A percentile compares a stretch with the other conserved stretches of the same genome.
Evolutionary conservation across 306 rosid species (phyloP).

Genomic region (Benincasa hispida): DNA sequence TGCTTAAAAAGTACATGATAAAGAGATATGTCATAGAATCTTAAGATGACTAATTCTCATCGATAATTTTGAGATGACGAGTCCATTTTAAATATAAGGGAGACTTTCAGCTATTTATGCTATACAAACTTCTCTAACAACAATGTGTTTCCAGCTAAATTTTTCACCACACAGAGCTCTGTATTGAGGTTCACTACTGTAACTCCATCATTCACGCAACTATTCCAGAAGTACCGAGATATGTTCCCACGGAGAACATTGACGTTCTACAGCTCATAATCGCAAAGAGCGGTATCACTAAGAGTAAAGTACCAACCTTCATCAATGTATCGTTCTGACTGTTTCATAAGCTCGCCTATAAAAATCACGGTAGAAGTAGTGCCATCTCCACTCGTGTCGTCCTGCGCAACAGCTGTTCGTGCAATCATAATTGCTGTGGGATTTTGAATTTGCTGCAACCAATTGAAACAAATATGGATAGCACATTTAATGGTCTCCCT

Average conservation of each 20-base stretch:
- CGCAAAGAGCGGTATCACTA: background rate
- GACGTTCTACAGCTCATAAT: background rate
- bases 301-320: conserved; percentile 45
- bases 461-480: background rate
- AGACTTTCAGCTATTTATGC: background rate
- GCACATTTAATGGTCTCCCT: background rate
- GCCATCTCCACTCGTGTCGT: conserved; percentile 91
- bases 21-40: background rate
- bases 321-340: conserved; percentile 76
- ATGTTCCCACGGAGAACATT: background rate
- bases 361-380: conserved; percentile 90
- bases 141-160: background rate
- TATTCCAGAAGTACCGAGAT: background rate
- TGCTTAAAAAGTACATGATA: background rate
- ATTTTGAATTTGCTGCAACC: conserved; percentile 85
- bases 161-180: background rate
- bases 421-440: conserved; percentile 99
- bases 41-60: background rate
- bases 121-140: background rate
- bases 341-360: conserved; percentile 97
- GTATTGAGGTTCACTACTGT: background rate
- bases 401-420: conserved; percentile 94
- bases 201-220: background rate
- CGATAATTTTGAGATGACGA: background rate
- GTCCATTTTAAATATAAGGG: background rate